Percentiles rank a stretch among this genome's conserved stretches.
phyloP scores from a whole-genome alignment of 768 basidiomycete genomes.

The Tremella yokohamensis region DNA sequence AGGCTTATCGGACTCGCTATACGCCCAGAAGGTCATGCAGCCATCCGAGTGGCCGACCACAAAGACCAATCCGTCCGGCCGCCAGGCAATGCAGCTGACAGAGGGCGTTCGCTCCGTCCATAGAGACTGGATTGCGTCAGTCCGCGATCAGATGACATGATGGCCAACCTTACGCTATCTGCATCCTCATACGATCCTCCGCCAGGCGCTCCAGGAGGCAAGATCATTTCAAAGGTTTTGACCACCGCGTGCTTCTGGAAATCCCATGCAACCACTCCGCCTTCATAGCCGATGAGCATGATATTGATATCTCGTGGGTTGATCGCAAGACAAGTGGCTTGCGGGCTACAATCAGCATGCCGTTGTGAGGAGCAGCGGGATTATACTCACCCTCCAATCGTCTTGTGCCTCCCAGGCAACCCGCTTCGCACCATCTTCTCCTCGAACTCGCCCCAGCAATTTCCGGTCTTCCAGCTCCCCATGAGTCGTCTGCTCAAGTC shows the following conservation, averaged over 20 bases:
- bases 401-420: constrained; percentile 40
- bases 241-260: constrained; percentile 50
- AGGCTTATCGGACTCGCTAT: constrained; percentile 71
- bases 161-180: constrained; percentile 52
- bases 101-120: constrained; percentile 65
- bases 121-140: constrained; percentile 57
- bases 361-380: background rate
- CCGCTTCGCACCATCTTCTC: constrained; percentile 57
- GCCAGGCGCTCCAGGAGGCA: constrained; percentile 75
- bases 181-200: constrained; percentile 62
- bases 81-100: constrained; percentile 69
- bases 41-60: constrained; percentile 79
- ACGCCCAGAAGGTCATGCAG: constrained; percentile 75
- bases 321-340: constrained; percentile 61
- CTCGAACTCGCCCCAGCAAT: constrained; percentile 72
- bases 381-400: constrained; percentile 44
- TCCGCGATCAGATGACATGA: background rate
- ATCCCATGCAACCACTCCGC: constrained; percentile 53
- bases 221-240: constrained; percentile 64
- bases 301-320: constrained; percentile 72
- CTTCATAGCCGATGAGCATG: constrained; percentile 69
- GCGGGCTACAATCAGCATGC: constrained; percentile 50
- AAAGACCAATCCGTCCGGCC: constrained; percentile 70
- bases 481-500: constrained; percentile 68
- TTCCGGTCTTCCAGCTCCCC: constrained; percentile 67